These are phyloP conservation scores for Penicillium griseofulvum DNA, from an alignment of 2,329 filamentous ascomycete species.

Conservation along the genomic window DNA sequence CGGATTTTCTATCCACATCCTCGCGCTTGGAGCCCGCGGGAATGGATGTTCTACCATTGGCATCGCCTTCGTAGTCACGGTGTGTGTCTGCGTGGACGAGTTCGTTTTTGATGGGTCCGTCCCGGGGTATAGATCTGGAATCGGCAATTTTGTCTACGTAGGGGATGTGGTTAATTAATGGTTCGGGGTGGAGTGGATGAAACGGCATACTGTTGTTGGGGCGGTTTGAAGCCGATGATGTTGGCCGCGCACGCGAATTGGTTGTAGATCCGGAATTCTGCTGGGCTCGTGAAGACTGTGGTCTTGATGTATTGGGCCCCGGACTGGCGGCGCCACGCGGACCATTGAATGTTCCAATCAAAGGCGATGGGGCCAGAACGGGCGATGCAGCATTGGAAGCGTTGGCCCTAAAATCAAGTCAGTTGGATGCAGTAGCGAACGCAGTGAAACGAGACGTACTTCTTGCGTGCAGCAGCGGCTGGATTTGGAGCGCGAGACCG, in stretches of 20 bases:
- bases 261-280: constrained; percentile 69
- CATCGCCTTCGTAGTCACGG: constrained; percentile 31
- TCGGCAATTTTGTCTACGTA: constrained; percentile 46
- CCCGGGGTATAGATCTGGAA: constrained; percentile 54
- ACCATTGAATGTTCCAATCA: constrained; percentile 61
- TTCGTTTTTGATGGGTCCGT: constrained; percentile 35
- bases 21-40: constrained; percentile 35
- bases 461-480: constrained; percentile 67
- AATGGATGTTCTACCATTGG: constrained; percentile 12
- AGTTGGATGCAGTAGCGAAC: constrained; percentile 7
- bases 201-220: constrained; percentile 51
- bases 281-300: constrained; percentile 67
- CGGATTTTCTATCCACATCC: constrained; percentile 33
- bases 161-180: constrained; percentile 22
- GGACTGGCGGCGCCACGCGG: constrained; percentile 63
- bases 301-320: constrained; percentile 58
- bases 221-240: constrained; percentile 62
- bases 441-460: constrained; percentile 52
- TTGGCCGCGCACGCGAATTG: constrained; percentile 56
- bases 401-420: constrained; percentile 45
- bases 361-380: constrained; percentile 71
- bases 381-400: constrained; percentile 60
- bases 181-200: constrained; percentile 26
- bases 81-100: constrained; percentile 37
- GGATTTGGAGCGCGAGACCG: constrained; percentile 70